These are phyloP conservation scores for Prosopis cineraria DNA, from an alignment of 306 rosid genomes.

Conservation along the genomic window DNA sequence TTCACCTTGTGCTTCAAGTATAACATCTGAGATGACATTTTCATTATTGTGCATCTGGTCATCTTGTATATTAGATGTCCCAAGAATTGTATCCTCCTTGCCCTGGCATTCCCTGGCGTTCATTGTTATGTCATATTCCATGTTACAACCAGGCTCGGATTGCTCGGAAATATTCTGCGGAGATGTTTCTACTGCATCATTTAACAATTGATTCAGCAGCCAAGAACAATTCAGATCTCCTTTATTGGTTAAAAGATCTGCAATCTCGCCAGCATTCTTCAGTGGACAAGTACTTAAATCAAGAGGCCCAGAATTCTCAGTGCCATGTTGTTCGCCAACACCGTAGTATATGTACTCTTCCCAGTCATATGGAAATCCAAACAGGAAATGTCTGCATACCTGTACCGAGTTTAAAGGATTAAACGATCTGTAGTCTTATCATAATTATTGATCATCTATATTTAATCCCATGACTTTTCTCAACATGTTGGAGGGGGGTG, in stretches of 20 bases:
- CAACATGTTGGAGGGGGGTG: background rate
- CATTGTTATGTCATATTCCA: background rate
- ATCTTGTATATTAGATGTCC: slow-evolving; percentile 11
- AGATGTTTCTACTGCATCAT: slow-evolving; percentile 17
- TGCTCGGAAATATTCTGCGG: slow-evolving; percentile 1
- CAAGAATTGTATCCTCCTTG: background rate
- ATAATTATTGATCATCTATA: background rate
- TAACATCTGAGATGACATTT: slow-evolving; percentile 24
- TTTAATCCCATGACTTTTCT: background rate
- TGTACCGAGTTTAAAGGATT: slow-evolving; percentile 25
- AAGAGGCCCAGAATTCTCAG: slow-evolving; percentile 26
- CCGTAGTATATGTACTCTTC: slow-evolving; percentile 40
- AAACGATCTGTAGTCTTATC: background rate
- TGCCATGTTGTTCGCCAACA: slow-evolving; percentile 19
- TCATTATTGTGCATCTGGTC: slow-evolving; percentile 8
- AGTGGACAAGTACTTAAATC: slow-evolving; percentile 32
- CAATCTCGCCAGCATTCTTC: slow-evolving; percentile 8
- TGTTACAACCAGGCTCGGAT: slow-evolving; percentile 10
- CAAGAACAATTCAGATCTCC: slow-evolving; percentile 36
- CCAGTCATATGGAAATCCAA: slow-evolving; percentile 87
- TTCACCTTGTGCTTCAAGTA: slow-evolving; percentile 5
- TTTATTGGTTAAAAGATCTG: slow-evolving; percentile 39
- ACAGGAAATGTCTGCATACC: slow-evolving; percentile 57
- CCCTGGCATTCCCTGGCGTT: slow-evolving; percentile 2
- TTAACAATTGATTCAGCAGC: slow-evolving; percentile 19